phyloP scores from a whole-genome alignment of 257 asterid genomes.

The Solanum gracilifrons region DNA sequence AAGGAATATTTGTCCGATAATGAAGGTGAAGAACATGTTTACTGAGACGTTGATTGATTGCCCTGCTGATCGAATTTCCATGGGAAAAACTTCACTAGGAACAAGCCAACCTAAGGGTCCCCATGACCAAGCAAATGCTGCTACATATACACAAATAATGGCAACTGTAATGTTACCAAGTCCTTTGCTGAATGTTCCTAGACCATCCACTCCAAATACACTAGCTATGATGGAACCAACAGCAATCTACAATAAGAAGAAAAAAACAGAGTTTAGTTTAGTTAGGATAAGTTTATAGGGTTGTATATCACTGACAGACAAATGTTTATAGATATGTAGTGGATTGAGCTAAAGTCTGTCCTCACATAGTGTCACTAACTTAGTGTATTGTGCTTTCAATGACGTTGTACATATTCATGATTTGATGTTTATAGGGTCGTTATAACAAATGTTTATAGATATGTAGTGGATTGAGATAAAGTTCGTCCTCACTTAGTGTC shows the following conservation, averaged over 20 bases:
- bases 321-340: background rate
- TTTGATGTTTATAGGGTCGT: too few species aligned
- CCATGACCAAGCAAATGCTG: constrained; percentile 89
- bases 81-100: constrained; percentile 72
- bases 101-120: constrained; percentile 89
- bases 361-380: too few species aligned
- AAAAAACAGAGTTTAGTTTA: too few species aligned
- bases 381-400: background rate
- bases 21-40: constrained; percentile 62
- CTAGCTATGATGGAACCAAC: constrained; percentile 41
- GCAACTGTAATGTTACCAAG: constrained; percentile 50
- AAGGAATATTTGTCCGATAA: constrained; percentile 55
- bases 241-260: constrained; percentile 20
- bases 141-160: constrained; percentile 64
- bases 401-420: background rate
- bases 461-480: too few species aligned
- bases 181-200: constrained; percentile 41
- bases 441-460: too few species aligned
- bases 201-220: constrained; percentile 57
- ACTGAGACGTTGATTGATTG: constrained; percentile 59
- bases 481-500: too few species aligned
- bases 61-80: constrained; percentile 73
- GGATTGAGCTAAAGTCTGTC: background rate
- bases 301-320: too few species aligned
- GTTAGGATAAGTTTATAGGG: background rate